phyloP scores from a whole-genome alignment of 2,329 filamentous ascomycete genomes.

The Lomentospora prolificans region DNA sequence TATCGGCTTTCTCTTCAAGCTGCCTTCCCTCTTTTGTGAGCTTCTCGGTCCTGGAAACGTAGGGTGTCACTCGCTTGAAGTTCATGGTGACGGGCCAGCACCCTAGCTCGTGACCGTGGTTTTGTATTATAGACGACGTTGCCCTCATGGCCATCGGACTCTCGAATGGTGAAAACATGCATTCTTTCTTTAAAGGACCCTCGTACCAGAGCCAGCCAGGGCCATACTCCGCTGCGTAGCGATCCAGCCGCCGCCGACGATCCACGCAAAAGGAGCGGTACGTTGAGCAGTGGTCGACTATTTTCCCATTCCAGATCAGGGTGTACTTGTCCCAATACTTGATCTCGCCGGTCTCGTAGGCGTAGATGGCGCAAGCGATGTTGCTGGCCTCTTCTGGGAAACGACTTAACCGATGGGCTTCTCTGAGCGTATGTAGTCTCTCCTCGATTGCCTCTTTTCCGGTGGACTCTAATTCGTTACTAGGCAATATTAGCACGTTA shows the following conservation, averaged over 20 bases:
- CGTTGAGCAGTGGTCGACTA: conserved; percentile 29
- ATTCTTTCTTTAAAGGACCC: conserved; percentile 24
- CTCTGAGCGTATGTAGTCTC: conserved; percentile 22
- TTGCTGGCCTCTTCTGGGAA: conserved; percentile 28
- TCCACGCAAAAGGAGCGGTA: conserved; percentile 28
- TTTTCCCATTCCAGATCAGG: conserved; percentile 30
- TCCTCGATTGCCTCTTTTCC: conserved; percentile 19
- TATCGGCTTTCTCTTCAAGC: background rate
- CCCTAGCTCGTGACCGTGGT: conserved; percentile 19
- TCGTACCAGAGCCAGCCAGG: conserved; percentile 37
- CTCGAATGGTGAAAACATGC: conserved; percentile 11
- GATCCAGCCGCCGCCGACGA: conserved; percentile 27
- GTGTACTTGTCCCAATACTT: conserved; percentile 28
- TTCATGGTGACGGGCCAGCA: conserved; percentile 20
- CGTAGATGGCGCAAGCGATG: conserved; percentile 30
- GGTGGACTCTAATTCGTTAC: conserved; percentile 15
- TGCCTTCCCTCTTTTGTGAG: background rate
- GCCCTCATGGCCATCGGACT: conserved; percentile 19
- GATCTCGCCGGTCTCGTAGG: conserved; percentile 30
- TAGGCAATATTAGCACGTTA: background rate
- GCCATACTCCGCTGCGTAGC: conserved; percentile 25
- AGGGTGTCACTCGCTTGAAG: conserved; percentile 14
- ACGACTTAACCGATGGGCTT: conserved; percentile 19
- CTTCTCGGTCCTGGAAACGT: background rate
- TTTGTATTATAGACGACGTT: conserved; percentile 16